A percentile compares a stretch with the other conserved stretches of the same genome.
Evolutionary conservation across 148 eudicot genomes (phyloP).

Genomic region (Hydrangea macrophylla): DNA sequence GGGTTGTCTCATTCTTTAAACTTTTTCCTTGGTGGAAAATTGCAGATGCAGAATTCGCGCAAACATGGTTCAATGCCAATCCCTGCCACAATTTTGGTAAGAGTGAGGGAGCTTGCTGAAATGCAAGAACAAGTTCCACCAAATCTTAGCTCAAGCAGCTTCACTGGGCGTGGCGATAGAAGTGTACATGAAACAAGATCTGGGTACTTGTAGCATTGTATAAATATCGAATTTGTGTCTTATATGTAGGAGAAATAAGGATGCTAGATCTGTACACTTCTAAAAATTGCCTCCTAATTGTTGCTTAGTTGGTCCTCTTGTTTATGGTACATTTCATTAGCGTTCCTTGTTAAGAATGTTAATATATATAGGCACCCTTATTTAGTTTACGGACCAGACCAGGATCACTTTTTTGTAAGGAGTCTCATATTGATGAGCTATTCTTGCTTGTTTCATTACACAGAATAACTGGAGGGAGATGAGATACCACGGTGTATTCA

Average conservation of each 20-base stretch:
- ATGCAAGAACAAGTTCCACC: constrained; percentile 62
- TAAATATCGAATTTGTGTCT: constrained; percentile 9
- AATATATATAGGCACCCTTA: no score
- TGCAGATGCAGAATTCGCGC: constrained; percentile 45
- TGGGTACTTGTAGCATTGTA: constrained; percentile 37
- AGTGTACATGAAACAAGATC: constrained; percentile 48
- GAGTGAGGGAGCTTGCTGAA: constrained; percentile 93
- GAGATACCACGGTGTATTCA: no score
- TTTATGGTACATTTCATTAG: neutral
- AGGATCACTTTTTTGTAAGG: no score
- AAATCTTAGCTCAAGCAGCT: constrained; percentile 35
- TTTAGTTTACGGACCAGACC: no score
- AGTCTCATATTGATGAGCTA: no score
- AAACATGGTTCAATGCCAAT: constrained; percentile 63
- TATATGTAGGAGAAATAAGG: neutral
- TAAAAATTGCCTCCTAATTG: neutral
- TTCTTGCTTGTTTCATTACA: no score
- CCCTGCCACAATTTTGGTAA: constrained; percentile 63
- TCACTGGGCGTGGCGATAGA: constrained; percentile 26
- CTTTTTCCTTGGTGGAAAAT: constrained; percentile 1
- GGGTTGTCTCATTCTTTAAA: neutral
- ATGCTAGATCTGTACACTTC: neutral
- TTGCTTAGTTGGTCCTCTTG: neutral
- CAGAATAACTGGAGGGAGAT: no score
- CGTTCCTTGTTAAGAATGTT: no score